Base-by-base conservation (phyloP, 805 yeast species). In the Ogataea pignaliae region DNA sequence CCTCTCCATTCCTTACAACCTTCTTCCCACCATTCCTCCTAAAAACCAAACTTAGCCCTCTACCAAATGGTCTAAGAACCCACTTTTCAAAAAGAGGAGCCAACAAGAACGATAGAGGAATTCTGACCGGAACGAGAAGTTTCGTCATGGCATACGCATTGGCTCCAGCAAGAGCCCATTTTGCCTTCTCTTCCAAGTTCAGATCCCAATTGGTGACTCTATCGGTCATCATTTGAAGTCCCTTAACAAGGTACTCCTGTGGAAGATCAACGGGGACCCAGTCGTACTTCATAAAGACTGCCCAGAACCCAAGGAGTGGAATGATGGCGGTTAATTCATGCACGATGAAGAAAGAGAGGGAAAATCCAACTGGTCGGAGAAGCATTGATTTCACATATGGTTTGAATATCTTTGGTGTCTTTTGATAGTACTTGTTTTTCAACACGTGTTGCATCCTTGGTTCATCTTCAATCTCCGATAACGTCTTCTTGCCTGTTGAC, bases 291-390 rank as follows among this genome's bases (percentile, higher is more conserved):
- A 76, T 75, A 48, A 75, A 66, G 4, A 66, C 46, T 45, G 68
- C 75, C 83, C 83, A 78, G 5, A 77, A 49, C 0, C 73, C 70
- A 3, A 76, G 52, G 40, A 78, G 68, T 7, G 83, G 83, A 15
- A 74, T 67, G 3, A 78, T 66, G 1, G 81, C 81, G 0, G 80
- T 68, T 39, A 74, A 56, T 52, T 78, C 82, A 49, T 78, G 83
- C 13, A 78, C 63, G 11, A 76, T 65, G 7, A 71, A 59, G 52
- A 78, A 75, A 12, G 79, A 66, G 3, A 75, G 52, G 7, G 75
- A 73, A 52, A 66, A 66, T 10, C 64, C 67, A 29, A 63, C 37
- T 1, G 71, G 71, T 37, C 66, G 48, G 4, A 54, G 35, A 44
- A 65, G 40, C 39, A 66, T 45, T 6, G 57, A 53, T 36, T 55